Base-by-base conservation (phyloP, 257 asterid genomes). In the Gentiana dahurica region DNA sequence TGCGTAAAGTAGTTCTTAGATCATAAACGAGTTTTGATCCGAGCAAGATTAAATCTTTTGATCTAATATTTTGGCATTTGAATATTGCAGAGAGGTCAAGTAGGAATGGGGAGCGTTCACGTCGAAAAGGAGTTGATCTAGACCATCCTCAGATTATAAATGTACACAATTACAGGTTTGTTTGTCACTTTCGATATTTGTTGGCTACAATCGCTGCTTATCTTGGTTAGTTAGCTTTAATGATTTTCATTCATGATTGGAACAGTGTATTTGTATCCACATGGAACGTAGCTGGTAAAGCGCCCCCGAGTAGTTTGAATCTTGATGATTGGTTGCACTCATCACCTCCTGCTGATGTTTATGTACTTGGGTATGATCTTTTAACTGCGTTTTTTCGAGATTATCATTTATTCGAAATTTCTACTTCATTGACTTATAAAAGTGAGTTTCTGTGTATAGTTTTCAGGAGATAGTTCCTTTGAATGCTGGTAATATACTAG, bases 401-500 rank as follows among this genome's bases (percentile, higher is more conserved):
- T 5, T 43, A 47, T 33, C 36, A 13, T 34, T 35, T 61, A 34
- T 12, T 37, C 8, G 47, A 9, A 34, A 12, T 34, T 35, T 54
- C 53, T 55, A 11, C 47, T 70, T 55, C 7, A 11, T 52, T 38
- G 58, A 55, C 62, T 34, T 4, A 33, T 34, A n/a, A n/a, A n/a
- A 64, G 47, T 45, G 3, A 55, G 52, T 3, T 49, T 45, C 58
- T 62, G 58, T 6, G 24, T n/a, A 49, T 49, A 92, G 99, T 49
- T 92, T 92, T 79, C 97, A 92, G 81, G 97, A 92, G 70, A 89
- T 92, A 67, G 99, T 92, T 64, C 99, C 97, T 53, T 61, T 92
- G 56, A 92, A 88, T 70, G 97, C 99, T 62, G 89, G 99, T 53
- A 92, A 92, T 59, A 92, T 92, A 60, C 80, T 92, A 39, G 99